Conservation (phyloP, 2,329 filamentous ascomycete genomes). For the Penicillium sp. region DNA sequence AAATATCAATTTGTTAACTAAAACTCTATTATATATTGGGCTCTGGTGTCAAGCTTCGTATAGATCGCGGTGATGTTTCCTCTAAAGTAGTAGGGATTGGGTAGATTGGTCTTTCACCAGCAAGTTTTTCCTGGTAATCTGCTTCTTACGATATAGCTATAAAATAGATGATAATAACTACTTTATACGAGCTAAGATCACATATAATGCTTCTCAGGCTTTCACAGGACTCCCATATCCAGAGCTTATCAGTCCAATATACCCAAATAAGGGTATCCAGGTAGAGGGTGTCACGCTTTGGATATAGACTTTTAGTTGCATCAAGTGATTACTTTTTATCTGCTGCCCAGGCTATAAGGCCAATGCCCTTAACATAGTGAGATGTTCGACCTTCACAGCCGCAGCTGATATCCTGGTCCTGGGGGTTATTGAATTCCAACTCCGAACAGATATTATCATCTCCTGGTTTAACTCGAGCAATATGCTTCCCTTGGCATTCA, state of each 20-base stretch:
- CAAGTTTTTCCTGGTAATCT: constrained; percentile 7
- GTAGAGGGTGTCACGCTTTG: constrained; percentile 2
- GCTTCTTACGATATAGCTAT: constrained; percentile 10
- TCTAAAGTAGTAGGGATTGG: constrained; percentile 1
- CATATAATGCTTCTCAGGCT: constrained; percentile 6
- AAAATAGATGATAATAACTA: constrained; percentile 9
- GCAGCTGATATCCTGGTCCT: background rate
- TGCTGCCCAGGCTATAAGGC: constrained; percentile 6
- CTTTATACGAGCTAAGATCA: constrained; percentile 5
- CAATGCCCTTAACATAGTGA: constrained; percentile 1
- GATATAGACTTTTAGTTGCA: constrained; percentile 6
- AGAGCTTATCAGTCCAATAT: constrained; percentile 7
- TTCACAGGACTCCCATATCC: constrained; percentile 13
- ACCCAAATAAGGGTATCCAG: constrained; percentile 12
- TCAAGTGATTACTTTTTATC: constrained; percentile 1
- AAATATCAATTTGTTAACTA: background rate
- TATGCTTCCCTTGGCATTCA: constrained; percentile 6
- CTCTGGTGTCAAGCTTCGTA: background rate
- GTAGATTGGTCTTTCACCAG: constrained; percentile 12
- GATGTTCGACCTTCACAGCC: background rate
- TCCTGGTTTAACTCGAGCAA: constrained; percentile 4
- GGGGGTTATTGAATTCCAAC: background rate
- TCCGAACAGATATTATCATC: background rate
- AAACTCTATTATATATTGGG: background rate
- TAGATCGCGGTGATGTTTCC: background rate